Percentiles rank a stretch among this genome's conserved stretches.
Conservation (phyloP, 345 rosid genomes). For the Brassica carinata region DNA sequence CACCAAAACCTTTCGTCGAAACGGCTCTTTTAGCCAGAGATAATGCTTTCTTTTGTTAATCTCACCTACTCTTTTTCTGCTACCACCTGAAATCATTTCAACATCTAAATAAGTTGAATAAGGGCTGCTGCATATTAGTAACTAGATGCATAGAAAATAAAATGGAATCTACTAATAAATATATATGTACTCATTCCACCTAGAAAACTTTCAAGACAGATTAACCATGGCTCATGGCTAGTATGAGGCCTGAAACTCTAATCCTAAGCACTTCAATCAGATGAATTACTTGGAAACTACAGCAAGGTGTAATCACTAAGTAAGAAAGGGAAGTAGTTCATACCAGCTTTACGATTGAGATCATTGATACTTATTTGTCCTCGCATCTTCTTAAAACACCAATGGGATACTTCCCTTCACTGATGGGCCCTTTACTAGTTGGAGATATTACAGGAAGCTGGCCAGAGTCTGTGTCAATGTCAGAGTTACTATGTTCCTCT, state of each 20-base stretch:
- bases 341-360: conserved; percentile 24
- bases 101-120: conserved; percentile 3
- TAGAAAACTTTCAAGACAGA: background rate
- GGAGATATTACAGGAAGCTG: conserved; percentile 27
- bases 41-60: conserved; percentile 35
- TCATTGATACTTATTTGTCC: conserved; percentile 12
- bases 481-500: conserved; percentile 29
- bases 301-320: conserved; percentile 7
- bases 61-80: conserved; percentile 40
- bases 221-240: background rate
- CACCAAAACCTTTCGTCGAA: conserved; percentile 40
- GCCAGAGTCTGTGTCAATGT: conserved; percentile 20
- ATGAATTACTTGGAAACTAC: background rate
- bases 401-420: conserved; percentile 27
- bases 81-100: conserved; percentile 30
- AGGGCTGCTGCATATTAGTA: background rate
- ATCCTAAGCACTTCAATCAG: conserved; percentile 4
- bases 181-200: background rate
- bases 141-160: background rate
- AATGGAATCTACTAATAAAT: conserved; percentile 5
- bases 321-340: background rate
- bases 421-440: conserved; percentile 1
- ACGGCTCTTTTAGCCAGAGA: conserved; percentile 40
- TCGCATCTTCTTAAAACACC: conserved; percentile 20
- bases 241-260: conserved; percentile 8